phyloP scores from a whole-genome alignment of 257 asterid species.

The Leptodermis oblonga region DNA sequence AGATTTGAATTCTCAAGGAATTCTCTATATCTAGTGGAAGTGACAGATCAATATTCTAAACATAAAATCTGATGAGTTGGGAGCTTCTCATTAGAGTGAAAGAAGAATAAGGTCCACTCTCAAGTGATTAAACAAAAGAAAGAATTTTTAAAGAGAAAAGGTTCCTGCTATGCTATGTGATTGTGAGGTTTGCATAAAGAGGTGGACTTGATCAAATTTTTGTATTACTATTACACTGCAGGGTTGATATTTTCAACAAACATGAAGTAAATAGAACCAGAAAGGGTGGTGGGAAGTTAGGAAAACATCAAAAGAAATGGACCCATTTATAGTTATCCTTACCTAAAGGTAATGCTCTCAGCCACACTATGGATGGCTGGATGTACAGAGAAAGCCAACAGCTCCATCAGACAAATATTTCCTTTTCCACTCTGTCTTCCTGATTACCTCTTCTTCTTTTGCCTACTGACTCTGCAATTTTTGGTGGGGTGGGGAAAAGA shows the following conservation, averaged over 20 bases:
- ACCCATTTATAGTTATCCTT: background rate
- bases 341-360: background rate
- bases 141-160: too few relatives aligned
- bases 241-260: too few relatives aligned
- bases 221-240: too few relatives aligned
- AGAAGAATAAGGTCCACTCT: conserved; percentile 11
- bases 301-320: conserved; percentile 7
- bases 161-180: too few relatives aligned
- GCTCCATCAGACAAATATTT: background rate
- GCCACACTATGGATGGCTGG: background rate
- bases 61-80: conserved; percentile 2
- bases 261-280: background rate
- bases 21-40: conserved; percentile 11
- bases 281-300: background rate
- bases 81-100: conserved; percentile 11
- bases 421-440: background rate
- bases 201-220: background rate
- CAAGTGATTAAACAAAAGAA: background rate
- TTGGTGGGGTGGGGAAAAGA: background rate
- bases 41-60: conserved; percentile 1
- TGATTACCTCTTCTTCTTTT: conserved; percentile 4
- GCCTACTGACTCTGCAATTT: background rate
- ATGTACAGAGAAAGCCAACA: background rate
- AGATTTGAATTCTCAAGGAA: conserved; percentile 11
- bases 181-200: background rate